phyloP scores from a whole-genome alignment of 2,329 filamentous ascomycete species.

The Nigrospora osmanthi region DNA sequence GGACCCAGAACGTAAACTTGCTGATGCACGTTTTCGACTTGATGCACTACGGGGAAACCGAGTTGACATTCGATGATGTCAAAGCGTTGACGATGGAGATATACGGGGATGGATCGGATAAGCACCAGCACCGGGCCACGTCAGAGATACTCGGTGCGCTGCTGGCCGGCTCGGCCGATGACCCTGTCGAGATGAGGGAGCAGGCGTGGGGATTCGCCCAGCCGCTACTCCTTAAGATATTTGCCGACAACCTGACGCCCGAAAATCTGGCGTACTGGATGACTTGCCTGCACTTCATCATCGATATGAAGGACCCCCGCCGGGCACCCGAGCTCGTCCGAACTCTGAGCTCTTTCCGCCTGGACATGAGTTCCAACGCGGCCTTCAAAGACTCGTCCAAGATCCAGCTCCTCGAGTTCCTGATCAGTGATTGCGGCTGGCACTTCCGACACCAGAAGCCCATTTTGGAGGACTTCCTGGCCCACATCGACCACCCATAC shows the following conservation, averaged over 20 bases:
- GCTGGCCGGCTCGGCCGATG: conserved; percentile 72
- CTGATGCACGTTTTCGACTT: conserved; percentile 87
- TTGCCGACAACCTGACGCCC: conserved; percentile 86
- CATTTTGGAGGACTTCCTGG: conserved; percentile 80
- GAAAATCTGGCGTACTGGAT: conserved; percentile 95
- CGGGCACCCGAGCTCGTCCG: conserved; percentile 81
- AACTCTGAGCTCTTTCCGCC: conserved; percentile 72
- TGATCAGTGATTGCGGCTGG: conserved; percentile 85
- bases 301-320: conserved; percentile 84
- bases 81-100: conserved; percentile 70
- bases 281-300: conserved; percentile 81
- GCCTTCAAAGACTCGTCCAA: conserved; percentile 99
- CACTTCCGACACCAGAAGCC: conserved; percentile 89
- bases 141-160: conserved; percentile 87
- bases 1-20: conserved; percentile 79
- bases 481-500: conserved; percentile 93
- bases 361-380: conserved; percentile 92
- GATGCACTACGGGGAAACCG: conserved; percentile 71
- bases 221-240: conserved; percentile 76
- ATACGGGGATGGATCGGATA: conserved; percentile 90
- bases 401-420: conserved; percentile 81
- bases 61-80: conserved; percentile 78
- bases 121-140: conserved; percentile 94
- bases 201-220: conserved; percentile 85
- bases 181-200: conserved; percentile 64